Evolutionary conservation across 1,284 basidiomycete genomes (phyloP).

Genomic region (Trametes versicolor): DNA sequence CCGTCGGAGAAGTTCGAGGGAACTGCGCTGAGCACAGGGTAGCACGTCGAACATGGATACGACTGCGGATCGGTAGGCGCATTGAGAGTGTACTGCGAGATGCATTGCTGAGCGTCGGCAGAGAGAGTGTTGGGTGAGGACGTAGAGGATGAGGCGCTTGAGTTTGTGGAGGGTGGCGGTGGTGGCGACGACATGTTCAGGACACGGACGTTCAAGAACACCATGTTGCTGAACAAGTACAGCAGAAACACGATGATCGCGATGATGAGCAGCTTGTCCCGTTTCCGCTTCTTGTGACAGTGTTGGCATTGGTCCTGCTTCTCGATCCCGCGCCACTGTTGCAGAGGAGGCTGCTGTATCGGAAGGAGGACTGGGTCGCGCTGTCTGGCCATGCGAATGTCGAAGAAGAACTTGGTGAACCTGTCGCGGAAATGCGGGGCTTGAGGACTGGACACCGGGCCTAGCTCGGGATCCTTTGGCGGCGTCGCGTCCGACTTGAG

Average conservation of each 20-base stretch:
- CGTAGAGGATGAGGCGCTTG: conserved; percentile 34
- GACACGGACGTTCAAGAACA: conserved; percentile 53
- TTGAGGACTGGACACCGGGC: conserved; percentile 20
- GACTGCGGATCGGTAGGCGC: conserved; percentile 53
- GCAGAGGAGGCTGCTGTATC: conserved; percentile 41
- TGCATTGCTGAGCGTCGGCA: conserved; percentile 53
- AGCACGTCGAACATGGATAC: conserved; percentile 61
- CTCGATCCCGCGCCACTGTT: conserved; percentile 52
- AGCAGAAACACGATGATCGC: conserved; percentile 53
- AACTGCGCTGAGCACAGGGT: conserved; percentile 51
- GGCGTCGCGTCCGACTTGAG: conserved; percentile 28
- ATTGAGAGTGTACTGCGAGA: conserved; percentile 57
- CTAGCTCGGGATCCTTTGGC: conserved; percentile 29
- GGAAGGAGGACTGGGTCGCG: conserved; percentile 43
- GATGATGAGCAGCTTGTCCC: conserved; percentile 43
- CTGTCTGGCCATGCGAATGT: conserved; percentile 43
- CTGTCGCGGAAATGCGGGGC: conserved; percentile 43
- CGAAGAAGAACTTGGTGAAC: conserved; percentile 50
- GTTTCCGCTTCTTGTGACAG: conserved; percentile 46
- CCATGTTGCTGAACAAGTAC: conserved; percentile 52
- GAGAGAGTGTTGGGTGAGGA: conserved; percentile 42
- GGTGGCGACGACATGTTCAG: conserved; percentile 33
- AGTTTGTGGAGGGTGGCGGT: conserved; percentile 20
- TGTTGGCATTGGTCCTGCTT: conserved; percentile 48
- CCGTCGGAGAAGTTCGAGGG: conserved; percentile 48